phyloP scores from a whole-genome alignment of 148 eudicot species.

The Chenopodium suecicum region DNA sequence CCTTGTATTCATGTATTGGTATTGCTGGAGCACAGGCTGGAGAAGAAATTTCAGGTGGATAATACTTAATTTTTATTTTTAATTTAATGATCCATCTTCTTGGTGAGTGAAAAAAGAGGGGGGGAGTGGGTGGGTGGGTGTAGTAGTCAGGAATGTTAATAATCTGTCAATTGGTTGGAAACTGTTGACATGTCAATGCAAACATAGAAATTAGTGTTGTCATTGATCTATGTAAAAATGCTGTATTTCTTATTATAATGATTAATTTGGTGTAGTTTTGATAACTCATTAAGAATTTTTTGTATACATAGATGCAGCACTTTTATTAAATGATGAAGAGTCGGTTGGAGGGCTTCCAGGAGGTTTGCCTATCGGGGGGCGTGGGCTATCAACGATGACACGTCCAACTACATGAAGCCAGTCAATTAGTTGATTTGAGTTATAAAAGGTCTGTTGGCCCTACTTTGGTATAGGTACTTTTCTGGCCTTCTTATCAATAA shows the following conservation, averaged over 20 bases:
- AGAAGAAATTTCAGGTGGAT: slow-evolving; percentile 61
- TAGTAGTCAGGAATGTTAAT: too few relatives aligned
- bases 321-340: slow-evolving; percentile 49
- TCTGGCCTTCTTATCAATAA: not conserved
- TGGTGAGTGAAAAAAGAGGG: not conserved
- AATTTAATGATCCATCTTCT: too few relatives aligned
- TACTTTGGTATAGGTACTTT: slow-evolving; percentile 10
- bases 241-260: too few relatives aligned
- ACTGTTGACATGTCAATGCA: too few relatives aligned
- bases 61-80: not conserved
- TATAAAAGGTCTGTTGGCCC: not conserved
- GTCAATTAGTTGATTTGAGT: slow-evolving; percentile 8
- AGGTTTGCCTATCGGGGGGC: slow-evolving; percentile 56
- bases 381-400: slow-evolving; percentile 85
- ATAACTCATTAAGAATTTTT: not conserved
- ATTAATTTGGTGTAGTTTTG: not conserved
- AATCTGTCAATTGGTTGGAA: not conserved
- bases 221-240: too few relatives aligned
- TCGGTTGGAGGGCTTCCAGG: slow-evolving; percentile 51
- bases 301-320: slow-evolving; percentile 28
- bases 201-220: too few relatives aligned
- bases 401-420: slow-evolving; percentile 62
- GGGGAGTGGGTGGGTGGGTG: not conserved
- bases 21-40: slow-evolving; percentile 81
- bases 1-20: slow-evolving; percentile 85